phyloP scores from a whole-genome alignment of 192 early-diverging fungal species.

The Entomortierella lignicola region DNA sequence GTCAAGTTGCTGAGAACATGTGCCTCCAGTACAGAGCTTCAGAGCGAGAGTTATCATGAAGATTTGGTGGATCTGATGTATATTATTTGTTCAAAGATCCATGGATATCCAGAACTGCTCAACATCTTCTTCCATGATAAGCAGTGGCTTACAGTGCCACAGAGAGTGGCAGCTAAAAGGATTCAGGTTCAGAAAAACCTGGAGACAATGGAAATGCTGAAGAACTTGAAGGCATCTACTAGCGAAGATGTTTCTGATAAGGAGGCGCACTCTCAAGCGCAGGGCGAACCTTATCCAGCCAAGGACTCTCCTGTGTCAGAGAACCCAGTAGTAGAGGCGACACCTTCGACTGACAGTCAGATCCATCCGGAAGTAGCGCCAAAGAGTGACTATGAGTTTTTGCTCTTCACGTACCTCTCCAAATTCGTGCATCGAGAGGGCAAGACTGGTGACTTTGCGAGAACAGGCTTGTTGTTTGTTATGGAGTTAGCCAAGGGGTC shows the following conservation, averaged over 20 bases:
- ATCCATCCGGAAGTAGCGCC: conserved; percentile 47
- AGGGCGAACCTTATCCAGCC: conserved; percentile 11
- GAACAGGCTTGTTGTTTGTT: conserved; percentile 86
- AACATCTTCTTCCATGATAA: conserved; percentile 83
- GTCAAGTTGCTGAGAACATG: conserved; percentile 78
- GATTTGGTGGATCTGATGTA: conserved; percentile 80
- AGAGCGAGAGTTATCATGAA: conserved; percentile 68
- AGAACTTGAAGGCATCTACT: conserved; percentile 14
- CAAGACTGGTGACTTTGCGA: conserved; percentile 84
- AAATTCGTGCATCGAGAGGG: conserved; percentile 93
- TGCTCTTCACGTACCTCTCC: conserved; percentile 90
- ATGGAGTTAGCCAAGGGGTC: conserved; percentile 84
- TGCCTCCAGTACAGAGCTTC: conserved; percentile 62
- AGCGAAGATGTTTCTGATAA: neutral
- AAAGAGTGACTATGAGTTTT: conserved; percentile 78
- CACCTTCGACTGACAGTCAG: conserved; percentile 34
- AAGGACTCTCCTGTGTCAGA: conserved; percentile 24
- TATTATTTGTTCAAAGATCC: conserved; percentile 83
- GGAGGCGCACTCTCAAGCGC: conserved; percentile 9
- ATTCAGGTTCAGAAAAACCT: conserved; percentile 36
- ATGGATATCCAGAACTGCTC: conserved; percentile 76
- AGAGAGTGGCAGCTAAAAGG: conserved; percentile 49
- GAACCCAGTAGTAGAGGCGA: neutral
- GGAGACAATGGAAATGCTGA: conserved; percentile 48
- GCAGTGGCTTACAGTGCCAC: conserved; percentile 69